Conservation (phyloP, 176 grass and related monocot species). For the Avena eriantha region DNA sequence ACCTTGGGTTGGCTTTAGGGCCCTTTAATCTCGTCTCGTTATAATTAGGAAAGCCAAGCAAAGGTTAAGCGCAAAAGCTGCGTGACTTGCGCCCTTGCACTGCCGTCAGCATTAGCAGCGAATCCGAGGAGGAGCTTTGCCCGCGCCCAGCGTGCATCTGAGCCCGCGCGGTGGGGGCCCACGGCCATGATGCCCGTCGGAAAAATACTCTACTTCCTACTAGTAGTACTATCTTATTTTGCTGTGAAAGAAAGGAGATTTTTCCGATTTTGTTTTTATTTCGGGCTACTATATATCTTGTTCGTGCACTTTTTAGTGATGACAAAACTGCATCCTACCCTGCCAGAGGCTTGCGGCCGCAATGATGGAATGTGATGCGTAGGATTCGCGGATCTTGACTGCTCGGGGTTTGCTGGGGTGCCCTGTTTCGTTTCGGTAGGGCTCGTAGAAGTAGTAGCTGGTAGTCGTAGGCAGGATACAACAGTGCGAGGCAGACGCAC, state of each 20-base stretch:
- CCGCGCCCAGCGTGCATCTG: slow-evolving; percentile 48
- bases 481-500: slow-evolving; percentile 3
- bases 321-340: slow-evolving; percentile 44
- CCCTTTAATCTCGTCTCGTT: slow-evolving; percentile 30
- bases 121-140: slow-evolving; percentile 51
- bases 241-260: not conserved
- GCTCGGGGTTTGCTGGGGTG: slow-evolving; percentile 1
- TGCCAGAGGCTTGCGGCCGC: slow-evolving; percentile 40
- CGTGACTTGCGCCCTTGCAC: slow-evolving; percentile 32
- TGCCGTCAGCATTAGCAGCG: slow-evolving; percentile 63
- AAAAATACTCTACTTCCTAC: not conserved
- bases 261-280: not conserved
- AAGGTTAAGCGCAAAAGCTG: slow-evolving; percentile 40
- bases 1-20: slow-evolving; percentile 46
- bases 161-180: slow-evolving; percentile 35
- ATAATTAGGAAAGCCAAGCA: not conserved
- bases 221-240: not conserved
- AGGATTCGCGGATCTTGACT: slow-evolving; percentile 66
- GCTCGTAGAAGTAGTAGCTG: not conserved
- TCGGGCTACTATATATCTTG: too few relatives aligned
- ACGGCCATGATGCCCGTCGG: slow-evolving; percentile 21
- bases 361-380: slow-evolving; percentile 46
- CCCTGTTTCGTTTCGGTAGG: slow-evolving; percentile 11
- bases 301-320: slow-evolving; percentile 18
- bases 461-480: not conserved